Evolutionary conservation across 352 stramenopile genomes (phyloP), one percentile per base, ranked within the genome.

Genomic region (Phytophthora palmivora): DNA sequence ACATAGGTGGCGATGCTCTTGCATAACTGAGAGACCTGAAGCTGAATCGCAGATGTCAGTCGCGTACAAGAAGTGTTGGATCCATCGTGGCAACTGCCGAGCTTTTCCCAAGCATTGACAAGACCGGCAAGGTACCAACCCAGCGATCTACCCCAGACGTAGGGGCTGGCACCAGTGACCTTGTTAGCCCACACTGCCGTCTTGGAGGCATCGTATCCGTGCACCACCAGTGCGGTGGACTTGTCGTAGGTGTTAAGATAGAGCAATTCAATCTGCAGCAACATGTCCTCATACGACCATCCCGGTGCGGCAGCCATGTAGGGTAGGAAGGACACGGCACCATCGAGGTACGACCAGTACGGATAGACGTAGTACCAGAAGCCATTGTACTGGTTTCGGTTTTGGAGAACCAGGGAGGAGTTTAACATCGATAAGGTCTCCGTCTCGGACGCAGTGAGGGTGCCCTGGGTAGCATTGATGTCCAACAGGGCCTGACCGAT

Each of bases 281-380:
- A 18, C 63, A 72, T 68, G 34, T 72, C 63, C 33, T 65, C 51
- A 16, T 72, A 68, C 33, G 58, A 58, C 63, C 63, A 72, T 12
- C 63, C 50, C 15, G 63, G 28, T 15, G 63, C 52, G 6, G 58
- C n/a, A 15, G 58, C 63, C 63, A 72, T 72, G 39, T 72, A 72
- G 3, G 63, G 63, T 22, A 72, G 58, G 26, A 68, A 69, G 43
- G 63, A 72, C 6, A 72, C 58, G 5, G 63, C 32, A 19, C 63
- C 63, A 11, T 72, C 63, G n/a, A 72, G 46, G 38, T 72, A 72
- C 38, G 63, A 72, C 63, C 58, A 72, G 58, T 64, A 39, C 10
- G 51, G 58, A 45, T 72, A 72, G 19, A 72, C 63, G 21, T 69
- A 72, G 46, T 72, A 72, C 63, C 63, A 72, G 46, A 72, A 60